These are phyloP conservation scores for Pugionium dolabratum DNA, from an alignment of 345 rosid genomes.

Conservation along the genomic window DNA sequence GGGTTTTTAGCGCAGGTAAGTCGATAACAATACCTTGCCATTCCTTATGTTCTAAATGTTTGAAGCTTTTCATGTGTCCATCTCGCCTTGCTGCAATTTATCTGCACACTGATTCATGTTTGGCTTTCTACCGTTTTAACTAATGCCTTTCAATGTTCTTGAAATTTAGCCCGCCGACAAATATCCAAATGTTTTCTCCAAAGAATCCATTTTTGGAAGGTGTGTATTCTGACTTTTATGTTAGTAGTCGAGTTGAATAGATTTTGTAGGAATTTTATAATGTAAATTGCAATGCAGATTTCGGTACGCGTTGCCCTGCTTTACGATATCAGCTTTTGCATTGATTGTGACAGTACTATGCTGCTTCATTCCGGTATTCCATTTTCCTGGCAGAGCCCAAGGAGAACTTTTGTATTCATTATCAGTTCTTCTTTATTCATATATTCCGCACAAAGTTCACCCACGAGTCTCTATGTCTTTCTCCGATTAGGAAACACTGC, in stretches of 20 bases:
- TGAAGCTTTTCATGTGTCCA: constrained; percentile 3
- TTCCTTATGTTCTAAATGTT: constrained; percentile 6
- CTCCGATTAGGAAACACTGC: constrained; percentile 65
- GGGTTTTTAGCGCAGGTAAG: constrained; percentile 85
- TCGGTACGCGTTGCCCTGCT: constrained; percentile 79
- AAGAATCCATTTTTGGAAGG: constrained; percentile 76
- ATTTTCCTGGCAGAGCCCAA: not conserved
- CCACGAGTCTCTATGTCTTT: constrained; percentile 16
- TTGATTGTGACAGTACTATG: constrained; percentile 53
- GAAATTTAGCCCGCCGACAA: constrained; percentile 74
- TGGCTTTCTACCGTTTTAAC: not conserved
- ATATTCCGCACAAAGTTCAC: too few species aligned
- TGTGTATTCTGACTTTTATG: constrained; percentile 30
- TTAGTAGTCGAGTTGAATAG: not conserved
- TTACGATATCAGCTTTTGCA: constrained; percentile 64
- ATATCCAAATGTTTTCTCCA: constrained; percentile 64
- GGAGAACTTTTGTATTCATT: too few species aligned
- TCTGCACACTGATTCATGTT: too few species aligned
- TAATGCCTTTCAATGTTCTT: constrained; percentile 10
- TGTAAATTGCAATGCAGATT: constrained; percentile 51
- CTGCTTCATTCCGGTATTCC: constrained; percentile 55
- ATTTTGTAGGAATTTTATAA: not conserved
- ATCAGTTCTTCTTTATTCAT: too few species aligned
- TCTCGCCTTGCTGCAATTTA: not conserved
- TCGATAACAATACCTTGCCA: not conserved